phyloP scores from a whole-genome alignment of 306 rosid species.

The Casuarina cunninghamiana region DNA sequence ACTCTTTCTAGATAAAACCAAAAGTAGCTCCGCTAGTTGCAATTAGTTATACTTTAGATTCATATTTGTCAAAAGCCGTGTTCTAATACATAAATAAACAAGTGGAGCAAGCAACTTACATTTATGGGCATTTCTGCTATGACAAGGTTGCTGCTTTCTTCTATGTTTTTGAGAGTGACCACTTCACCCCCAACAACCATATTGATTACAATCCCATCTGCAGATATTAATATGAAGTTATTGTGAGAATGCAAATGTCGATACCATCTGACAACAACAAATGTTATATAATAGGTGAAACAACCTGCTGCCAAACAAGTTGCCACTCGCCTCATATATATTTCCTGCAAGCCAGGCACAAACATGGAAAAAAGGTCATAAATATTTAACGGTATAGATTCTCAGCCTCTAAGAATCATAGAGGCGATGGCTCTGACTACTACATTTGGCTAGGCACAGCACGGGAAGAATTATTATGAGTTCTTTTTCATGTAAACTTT shows the following conservation, averaged over 20 bases:
- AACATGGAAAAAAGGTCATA: slow-evolving; percentile 22
- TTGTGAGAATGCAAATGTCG: slow-evolving; percentile 27
- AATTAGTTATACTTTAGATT: slow-evolving; percentile 3
- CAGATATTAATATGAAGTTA: slow-evolving; percentile 33
- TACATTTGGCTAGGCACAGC: slow-evolving; percentile 11
- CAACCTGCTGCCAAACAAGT: slow-evolving; percentile 85
- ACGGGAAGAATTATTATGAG: slow-evolving; percentile 9
- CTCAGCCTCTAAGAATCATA: slow-evolving; percentile 8
- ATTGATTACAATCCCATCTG: slow-evolving; percentile 90
- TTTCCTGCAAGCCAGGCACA: slow-evolving; percentile 58
- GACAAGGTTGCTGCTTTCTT: slow-evolving; percentile 73
- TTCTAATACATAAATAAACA: background rate
- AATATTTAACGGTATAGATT: slow-evolving; percentile 20
- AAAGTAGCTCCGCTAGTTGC: background rate
- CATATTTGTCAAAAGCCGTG: background rate
- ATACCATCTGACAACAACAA: slow-evolving; percentile 20
- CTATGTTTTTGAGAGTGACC: slow-evolving; percentile 67
- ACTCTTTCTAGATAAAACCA: background rate
- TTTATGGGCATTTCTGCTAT: slow-evolving; percentile 94
- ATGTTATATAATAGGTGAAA: slow-evolving; percentile 34
- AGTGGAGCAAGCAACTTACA: slow-evolving; percentile 47
- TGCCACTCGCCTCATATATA: slow-evolving; percentile 69
- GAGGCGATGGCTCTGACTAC: background rate
- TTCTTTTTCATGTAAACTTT: slow-evolving; percentile 10
- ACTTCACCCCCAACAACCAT: slow-evolving; percentile 97